phyloP scores from a whole-genome alignment of 768 basidiomycete species.

The Mycena capillaripes region DNA sequence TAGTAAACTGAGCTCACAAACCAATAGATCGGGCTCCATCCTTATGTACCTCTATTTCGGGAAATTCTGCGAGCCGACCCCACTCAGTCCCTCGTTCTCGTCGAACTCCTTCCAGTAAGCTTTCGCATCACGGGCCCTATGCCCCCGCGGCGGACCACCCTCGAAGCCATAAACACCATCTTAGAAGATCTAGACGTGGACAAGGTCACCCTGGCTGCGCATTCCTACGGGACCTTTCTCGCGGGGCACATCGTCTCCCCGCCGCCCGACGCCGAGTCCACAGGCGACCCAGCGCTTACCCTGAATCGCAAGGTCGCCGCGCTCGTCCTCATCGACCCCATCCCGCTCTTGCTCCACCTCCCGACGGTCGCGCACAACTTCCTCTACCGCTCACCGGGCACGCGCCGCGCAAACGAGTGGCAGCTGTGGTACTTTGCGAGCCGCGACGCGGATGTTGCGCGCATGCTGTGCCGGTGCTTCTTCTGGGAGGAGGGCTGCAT shows the following conservation, averaged over 20 bases:
- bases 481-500: constrained; percentile 76
- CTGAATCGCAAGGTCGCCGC: constrained; percentile 55
- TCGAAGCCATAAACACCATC: constrained; percentile 58
- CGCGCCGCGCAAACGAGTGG: constrained; percentile 68
- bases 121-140: constrained; percentile 71
- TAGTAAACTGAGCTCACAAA: background rate
- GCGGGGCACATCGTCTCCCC: constrained; percentile 62
- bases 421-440: constrained; percentile 78
- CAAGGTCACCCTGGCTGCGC: constrained; percentile 61
- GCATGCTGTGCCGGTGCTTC: constrained; percentile 70
- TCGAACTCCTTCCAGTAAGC: constrained; percentile 73
- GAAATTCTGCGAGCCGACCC: constrained; percentile 60
- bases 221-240: constrained; percentile 76
- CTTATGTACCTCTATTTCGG: constrained; percentile 66
- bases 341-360: constrained; percentile 74
- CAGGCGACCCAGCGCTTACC: constrained; percentile 28
- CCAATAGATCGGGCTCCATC: constrained; percentile 70
- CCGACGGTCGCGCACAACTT: constrained; percentile 77
- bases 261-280: constrained; percentile 23
- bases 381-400: constrained; percentile 66
- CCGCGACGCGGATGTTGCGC: constrained; percentile 73
- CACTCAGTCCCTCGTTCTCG: constrained; percentile 68
- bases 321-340: constrained; percentile 72
- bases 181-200: constrained; percentile 57
- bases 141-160: constrained; percentile 55